These are phyloP conservation scores for Mortierella sp. DNA, from an alignment of 371 early-diverging fungal genomes.

Conservation along the genomic window DNA sequence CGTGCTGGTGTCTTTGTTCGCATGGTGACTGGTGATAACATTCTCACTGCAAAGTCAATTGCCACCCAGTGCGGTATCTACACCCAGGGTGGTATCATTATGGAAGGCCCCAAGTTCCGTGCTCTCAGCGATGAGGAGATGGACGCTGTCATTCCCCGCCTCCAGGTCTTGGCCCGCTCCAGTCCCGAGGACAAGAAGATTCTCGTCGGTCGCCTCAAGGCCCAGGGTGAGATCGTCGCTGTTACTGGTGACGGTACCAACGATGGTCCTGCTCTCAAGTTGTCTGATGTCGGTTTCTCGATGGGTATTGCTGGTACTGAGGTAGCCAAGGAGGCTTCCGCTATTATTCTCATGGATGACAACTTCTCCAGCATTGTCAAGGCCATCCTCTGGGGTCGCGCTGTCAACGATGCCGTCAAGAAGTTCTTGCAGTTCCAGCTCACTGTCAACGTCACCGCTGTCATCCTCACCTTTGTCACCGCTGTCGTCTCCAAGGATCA, in stretches of 20 bases:
- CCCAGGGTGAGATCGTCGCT: slow-evolving; percentile 79
- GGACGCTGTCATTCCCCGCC: slow-evolving; percentile 66
- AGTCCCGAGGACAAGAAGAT: slow-evolving; percentile 85
- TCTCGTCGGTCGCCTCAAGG: slow-evolving; percentile 75
- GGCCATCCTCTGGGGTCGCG: slow-evolving; percentile 85
- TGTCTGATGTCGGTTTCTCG: slow-evolving; percentile 86
- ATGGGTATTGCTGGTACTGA: slow-evolving; percentile 91
- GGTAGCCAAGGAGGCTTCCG: slow-evolving; percentile 86
- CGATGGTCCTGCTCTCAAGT: slow-evolving; percentile 84
- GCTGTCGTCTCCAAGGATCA: slow-evolving; percentile 66
- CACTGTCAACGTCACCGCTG: slow-evolving; percentile 84
- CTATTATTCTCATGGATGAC: slow-evolving; percentile 86
- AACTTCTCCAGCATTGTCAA: slow-evolving; percentile 85
- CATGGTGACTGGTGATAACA: slow-evolving; percentile 91
- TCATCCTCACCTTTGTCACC: slow-evolving; percentile 76
- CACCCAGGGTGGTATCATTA: slow-evolving; percentile 68
- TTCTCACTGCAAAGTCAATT: slow-evolving; percentile 81
- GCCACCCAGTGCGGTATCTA: slow-evolving; percentile 81
- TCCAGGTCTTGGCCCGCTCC: slow-evolving; percentile 82
- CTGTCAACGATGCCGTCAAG: slow-evolving; percentile 84
- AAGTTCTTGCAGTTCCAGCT: slow-evolving; percentile 89
- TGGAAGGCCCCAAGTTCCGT: slow-evolving; percentile 81
- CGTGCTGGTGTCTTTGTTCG: slow-evolving; percentile 85
- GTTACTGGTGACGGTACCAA: slow-evolving; percentile 91
- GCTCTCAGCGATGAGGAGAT: slow-evolving; percentile 67